Evolutionary conservation across 1,284 basidiomycete genomes (phyloP), one percentile per base, ranked within the genome.

Genomic region (Cystobasidium sp.): DNA sequence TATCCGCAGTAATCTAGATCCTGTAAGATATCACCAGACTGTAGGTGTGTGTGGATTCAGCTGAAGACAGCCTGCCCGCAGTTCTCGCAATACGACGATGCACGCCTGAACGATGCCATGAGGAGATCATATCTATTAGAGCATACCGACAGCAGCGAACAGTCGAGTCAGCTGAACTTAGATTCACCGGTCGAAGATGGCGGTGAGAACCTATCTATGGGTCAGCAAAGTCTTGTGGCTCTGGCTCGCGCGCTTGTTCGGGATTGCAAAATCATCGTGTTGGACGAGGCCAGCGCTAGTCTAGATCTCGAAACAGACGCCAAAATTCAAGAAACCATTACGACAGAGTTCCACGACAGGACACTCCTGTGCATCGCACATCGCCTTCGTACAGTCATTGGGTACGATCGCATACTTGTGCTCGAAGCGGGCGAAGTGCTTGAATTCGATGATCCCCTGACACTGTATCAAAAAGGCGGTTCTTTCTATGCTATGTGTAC

Each of bases 321-420:
- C 75, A 90, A 90, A 77, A 92, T 94, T 75, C 92, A 94, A 81
- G 86, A 89, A 76, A 94, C 92, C n/a, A 94, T 95, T 76, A 86
- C 89, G 2, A 86, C 85, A 59, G 92, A 93, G 83, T 94, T 94
- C 83, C 83, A 84, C 58, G 88, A 91, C 80, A 87, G 89, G 68
- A 94, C 93, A 0, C 88, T 92, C 65, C 82, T 93, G 6, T 92
- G 74, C 80, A 91, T 93, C 75, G 74, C 80, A 86, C 89, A 92
- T 80, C 88, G 91, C 43, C 82, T 91, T 75, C 86, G 87, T n/a
- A 91, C 90, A 6, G 90, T 91, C 78, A 88, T 91, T 75, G 85
- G 87, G 41, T 91, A 90, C 80, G 89, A 92, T 80, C 85, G 89
- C 47, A 88, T 92, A 46, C 89, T 90, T 77, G 90, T 92, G 55